Evolutionary conservation across 805 yeast genomes (phyloP).

Genomic region (Maudiozyma serrabonitensis): DNA sequence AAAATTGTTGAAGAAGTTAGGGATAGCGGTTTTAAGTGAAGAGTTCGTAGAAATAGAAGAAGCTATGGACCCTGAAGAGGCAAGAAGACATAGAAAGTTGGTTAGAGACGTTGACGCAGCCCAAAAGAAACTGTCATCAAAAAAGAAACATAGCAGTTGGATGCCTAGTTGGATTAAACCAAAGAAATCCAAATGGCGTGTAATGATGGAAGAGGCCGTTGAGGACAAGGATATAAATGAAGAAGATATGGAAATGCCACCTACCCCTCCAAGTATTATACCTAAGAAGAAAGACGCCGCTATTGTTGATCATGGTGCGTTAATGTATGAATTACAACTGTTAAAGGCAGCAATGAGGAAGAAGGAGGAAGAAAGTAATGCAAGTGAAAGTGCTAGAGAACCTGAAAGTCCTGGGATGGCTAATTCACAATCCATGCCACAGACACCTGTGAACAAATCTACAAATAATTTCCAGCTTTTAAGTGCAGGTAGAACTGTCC

Average conservation of each 20-base stretch:
- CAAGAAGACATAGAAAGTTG: conserved; percentile 73
- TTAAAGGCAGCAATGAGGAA: conserved; percentile 21
- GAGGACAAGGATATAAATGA: conserved; percentile 15
- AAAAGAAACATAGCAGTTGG: conserved; percentile 33
- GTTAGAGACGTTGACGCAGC: conserved; percentile 83
- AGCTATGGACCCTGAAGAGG: conserved; percentile 74
- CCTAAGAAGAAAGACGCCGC: conserved; percentile 17
- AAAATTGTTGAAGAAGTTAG: conserved; percentile 52
- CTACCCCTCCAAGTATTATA: not conserved
- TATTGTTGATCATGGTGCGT: conserved; percentile 23
- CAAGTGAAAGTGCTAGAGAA: not conserved
- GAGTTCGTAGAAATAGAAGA: conserved; percentile 94
- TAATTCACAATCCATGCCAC: not conserved
- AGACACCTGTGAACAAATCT: conserved; percentile 1
- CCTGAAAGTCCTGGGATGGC: not conserved
- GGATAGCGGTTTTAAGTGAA: conserved; percentile 77
- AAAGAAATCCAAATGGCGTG: conserved; percentile 50
- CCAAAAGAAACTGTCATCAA: conserved; percentile 43
- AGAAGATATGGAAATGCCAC: conserved; percentile 1
- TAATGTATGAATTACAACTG: conserved; percentile 18
- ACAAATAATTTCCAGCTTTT: conserved; percentile 21
- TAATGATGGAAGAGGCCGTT: conserved; percentile 44
- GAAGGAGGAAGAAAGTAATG: conserved; percentile 6
- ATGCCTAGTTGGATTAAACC: conserved; percentile 40
- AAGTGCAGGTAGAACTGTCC: conserved; percentile 23